Evolutionary conservation across 441 rosid genomes (phyloP).

Genomic region (Adansonia gregorii): DNA sequence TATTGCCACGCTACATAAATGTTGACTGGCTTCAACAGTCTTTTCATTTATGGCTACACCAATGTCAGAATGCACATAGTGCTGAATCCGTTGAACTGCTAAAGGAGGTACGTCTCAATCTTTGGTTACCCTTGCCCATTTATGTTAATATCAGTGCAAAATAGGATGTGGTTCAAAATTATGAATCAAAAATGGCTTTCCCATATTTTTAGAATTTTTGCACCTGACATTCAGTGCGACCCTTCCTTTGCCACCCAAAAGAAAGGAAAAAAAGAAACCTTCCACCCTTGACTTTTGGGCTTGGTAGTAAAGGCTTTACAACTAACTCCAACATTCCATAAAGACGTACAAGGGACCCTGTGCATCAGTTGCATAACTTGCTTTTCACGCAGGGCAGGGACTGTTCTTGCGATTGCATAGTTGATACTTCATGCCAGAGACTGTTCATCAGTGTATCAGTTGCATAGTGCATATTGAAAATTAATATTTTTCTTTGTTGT

Average conservation of each 20-base stretch:
- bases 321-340: background rate
- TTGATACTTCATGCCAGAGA: background rate
- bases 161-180: background rate
- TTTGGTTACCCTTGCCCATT: conserved; percentile 11
- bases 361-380: background rate
- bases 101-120: conserved; percentile 64
- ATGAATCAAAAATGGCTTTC: conserved; percentile 4
- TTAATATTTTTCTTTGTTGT: conserved; percentile 20
- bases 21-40: conserved; percentile 68
- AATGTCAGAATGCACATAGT: conserved; percentile 65
- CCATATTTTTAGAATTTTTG: background rate
- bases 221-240: conserved; percentile 9
- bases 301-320: too few relatives aligned
- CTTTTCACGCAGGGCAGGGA: background rate
- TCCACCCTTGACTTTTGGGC: background rate
- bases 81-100: conserved; percentile 90
- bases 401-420: background rate
- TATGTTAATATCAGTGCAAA: background rate
- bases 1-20: conserved; percentile 62
- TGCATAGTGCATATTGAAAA: background rate
- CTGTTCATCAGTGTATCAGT: conserved; percentile 6
- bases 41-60: conserved; percentile 68
- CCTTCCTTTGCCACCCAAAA: background rate
- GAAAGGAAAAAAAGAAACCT: background rate
- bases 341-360: background rate